These are phyloP conservation scores for Sphagnum tenellum DNA, from an alignment of 225 moss, liverwort and hornwort species.

Conservation along the genomic window DNA sequence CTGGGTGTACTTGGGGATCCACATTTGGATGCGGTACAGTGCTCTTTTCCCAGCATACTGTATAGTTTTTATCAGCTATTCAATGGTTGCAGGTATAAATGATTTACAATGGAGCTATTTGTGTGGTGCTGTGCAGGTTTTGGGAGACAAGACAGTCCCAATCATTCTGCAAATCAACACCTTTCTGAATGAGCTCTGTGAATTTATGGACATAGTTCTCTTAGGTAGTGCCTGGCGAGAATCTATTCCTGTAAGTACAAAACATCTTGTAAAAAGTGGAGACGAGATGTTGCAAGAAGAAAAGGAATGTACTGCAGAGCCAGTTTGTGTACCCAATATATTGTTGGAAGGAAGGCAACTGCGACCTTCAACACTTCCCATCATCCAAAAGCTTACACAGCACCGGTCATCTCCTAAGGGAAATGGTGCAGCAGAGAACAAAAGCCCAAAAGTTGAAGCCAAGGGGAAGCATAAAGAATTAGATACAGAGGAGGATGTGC, in stretches of 20 bases:
- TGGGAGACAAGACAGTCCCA: conserved; percentile 34
- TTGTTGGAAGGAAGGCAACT: conserved; percentile 18
- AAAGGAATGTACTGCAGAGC: too few relatives aligned
- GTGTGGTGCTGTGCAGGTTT: conserved; percentile 17
- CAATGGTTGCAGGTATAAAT: too few relatives aligned
- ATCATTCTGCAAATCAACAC: conserved; percentile 44
- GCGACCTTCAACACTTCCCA: conserved; percentile 47
- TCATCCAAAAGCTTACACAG: conserved; percentile 37
- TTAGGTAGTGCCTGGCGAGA: conserved; percentile 43
- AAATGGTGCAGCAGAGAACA: not conserved
- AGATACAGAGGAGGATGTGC: too few relatives aligned
- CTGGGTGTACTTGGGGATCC: conserved; percentile 50
- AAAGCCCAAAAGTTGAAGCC: conserved; percentile 12
- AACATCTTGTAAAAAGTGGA: conserved; percentile 19
- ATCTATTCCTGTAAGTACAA: conserved; percentile 23
- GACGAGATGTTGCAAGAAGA: not conserved
- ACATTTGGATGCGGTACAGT: conserved; percentile 1
- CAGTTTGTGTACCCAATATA: too few relatives aligned
- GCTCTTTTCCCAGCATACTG: too few relatives aligned
- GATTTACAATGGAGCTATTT: too few relatives aligned
- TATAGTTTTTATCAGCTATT: too few relatives aligned
- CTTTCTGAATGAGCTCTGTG: conserved; percentile 45
- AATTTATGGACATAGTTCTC: conserved; percentile 48
- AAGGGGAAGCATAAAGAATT: not conserved
- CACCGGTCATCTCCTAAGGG: conserved; percentile 10